phyloP scores from a whole-genome alignment of 169 alveolate genomes.

The Plasmodium coatneyi region DNA sequence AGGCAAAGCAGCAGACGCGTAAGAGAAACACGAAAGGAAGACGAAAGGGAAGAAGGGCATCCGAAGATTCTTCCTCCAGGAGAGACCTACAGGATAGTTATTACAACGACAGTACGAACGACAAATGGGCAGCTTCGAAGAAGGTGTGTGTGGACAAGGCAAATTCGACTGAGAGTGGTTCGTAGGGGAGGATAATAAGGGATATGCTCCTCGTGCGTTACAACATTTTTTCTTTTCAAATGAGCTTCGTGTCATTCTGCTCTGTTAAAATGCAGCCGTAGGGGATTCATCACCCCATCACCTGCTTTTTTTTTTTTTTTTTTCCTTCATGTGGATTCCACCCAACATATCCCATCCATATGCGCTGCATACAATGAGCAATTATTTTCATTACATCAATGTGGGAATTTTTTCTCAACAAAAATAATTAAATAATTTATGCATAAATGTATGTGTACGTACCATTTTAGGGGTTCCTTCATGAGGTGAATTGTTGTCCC shows the following conservation, averaged over 20 bases:
- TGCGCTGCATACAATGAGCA: neutral
- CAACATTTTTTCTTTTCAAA: neutral
- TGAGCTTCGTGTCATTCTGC: neutral
- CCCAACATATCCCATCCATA: neutral
- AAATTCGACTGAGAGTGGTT: constrained; percentile 9
- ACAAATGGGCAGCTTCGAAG: constrained; percentile 7
- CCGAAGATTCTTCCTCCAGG: constrained; percentile 6
- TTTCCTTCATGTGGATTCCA: neutral
- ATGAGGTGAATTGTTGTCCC: neutral
- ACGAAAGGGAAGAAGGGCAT: neutral
- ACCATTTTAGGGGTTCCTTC: neutral
- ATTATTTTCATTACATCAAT: neutral
- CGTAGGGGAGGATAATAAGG: neutral
- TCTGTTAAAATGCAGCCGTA: neutral
- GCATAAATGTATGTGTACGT: neutral
- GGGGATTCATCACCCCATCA: neutral
- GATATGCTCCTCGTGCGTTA: neutral
- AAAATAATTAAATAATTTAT: too few species aligned
- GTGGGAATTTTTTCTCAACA: neutral
- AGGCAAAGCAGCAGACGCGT: neutral
- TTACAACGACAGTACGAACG: constrained; percentile 11
- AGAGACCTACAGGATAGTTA: neutral
- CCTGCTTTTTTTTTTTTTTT: neutral
- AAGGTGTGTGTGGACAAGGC: constrained; percentile 8
- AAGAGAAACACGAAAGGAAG: constrained; percentile 10